phyloP scores from a whole-genome alignment of 2,329 filamentous ascomycete species.

The Colletotrichum godetiae region DNA sequence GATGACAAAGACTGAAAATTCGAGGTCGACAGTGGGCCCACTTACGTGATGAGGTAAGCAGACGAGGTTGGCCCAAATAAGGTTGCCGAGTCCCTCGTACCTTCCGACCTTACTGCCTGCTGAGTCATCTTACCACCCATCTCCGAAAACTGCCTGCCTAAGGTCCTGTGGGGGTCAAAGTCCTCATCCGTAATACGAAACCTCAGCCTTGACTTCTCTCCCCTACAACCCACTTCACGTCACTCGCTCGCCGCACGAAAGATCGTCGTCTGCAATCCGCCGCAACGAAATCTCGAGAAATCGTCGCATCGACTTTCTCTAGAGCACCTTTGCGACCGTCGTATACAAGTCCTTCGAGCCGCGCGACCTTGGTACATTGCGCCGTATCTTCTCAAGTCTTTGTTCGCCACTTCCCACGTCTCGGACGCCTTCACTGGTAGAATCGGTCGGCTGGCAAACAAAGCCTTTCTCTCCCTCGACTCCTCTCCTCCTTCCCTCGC shows the following conservation, averaged over 20 bases:
- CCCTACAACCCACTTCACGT: conserved; percentile 39
- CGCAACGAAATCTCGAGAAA: conserved; percentile 36
- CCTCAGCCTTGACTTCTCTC: conserved; percentile 20
- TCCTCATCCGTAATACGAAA: conserved; percentile 24
- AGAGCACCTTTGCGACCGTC: conserved; percentile 33
- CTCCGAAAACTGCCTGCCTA: background rate
- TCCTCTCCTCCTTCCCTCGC: background rate
- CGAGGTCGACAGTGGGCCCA: background rate
- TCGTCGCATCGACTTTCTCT: conserved; percentile 30
- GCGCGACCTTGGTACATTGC: conserved; percentile 45
- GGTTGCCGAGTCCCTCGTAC: background rate
- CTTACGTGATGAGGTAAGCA: background rate
- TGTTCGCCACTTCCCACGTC: conserved; percentile 38
- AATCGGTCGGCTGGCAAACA: conserved; percentile 37
- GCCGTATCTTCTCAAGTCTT: conserved; percentile 28
- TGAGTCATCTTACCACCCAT: conserved; percentile 22
- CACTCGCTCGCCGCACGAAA: conserved; percentile 48
- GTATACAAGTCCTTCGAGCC: conserved; percentile 45
- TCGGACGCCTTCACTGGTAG: conserved; percentile 74
- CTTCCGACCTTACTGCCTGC: background rate
- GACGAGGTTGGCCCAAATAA: background rate
- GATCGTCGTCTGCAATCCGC: conserved; percentile 44
- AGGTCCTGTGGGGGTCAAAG: conserved; percentile 8
- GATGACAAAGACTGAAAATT: background rate
- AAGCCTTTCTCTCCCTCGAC: background rate